Base-by-base conservation (phyloP, 805 yeast genomes). In the Candida nonsorbophila region DNA sequence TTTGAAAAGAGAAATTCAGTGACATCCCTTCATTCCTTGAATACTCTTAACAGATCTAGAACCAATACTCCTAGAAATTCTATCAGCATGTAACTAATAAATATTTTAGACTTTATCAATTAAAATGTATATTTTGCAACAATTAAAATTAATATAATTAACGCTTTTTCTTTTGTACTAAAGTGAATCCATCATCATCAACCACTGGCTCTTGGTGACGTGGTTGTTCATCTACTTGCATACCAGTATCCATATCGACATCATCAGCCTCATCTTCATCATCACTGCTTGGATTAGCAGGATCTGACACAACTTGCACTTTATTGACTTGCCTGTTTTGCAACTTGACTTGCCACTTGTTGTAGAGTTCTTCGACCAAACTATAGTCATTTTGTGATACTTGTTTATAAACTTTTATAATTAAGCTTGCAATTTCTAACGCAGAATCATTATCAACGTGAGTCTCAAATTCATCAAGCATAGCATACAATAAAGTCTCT, bases 401-500 rank as follows among this genome's bases (percentile, higher is more conserved):
- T 30, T 84, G 77, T 38, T 71, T 72, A 59, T 85, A 90, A 12
- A 78, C 49, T 30, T 72, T 69, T 32, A 87, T 53, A 13, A 92
- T 69, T 34, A 69, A 67, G 26, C 69, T 75, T 4, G 90, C 94
- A 18, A 85, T 73, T 6, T 74, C 73, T 31, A 80, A 66, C 0
- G 95, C 90, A 7, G 94, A 77, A 43, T 85, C 95, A 50, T 90
- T 95, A 46, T 92, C 97, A 24, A 92, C 75, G 24, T 77, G 71
- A 6, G 81, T 82, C 34, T 86, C 97, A 48, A 90, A 92, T 55
- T 92, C 99, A 58, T 90, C 98, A 36, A 79, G 77, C 96, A 92
- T 85, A 15, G 94, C 92, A 49, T 83, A 82, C 29, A 83, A 62
- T 36, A 92, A 62, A 11, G 94, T 75, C 48, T 84, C 95, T 57